Evolutionary conservation across 768 basidiomycete species (phyloP).

Genomic region (Trametes cinnabarina): DNA sequence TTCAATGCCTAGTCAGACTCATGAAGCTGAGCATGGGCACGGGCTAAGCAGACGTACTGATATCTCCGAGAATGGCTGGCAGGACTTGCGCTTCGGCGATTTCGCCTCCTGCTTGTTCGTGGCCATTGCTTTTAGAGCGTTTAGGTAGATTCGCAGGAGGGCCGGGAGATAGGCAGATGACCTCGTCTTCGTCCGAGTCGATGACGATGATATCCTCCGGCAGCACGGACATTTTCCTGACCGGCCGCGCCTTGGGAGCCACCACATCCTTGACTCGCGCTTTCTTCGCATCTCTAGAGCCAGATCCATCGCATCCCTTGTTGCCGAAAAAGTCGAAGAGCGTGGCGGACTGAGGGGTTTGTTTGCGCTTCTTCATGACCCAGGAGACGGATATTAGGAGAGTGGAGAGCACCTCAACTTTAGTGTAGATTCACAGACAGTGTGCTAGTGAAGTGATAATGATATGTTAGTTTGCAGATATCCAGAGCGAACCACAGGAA

Average conservation of each 20-base stretch:
- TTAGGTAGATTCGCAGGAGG: neutral
- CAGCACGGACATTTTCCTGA: neutral
- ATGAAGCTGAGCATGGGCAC: neutral
- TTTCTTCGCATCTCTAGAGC: constrained; percentile 18
- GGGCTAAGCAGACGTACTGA: constrained; percentile 7
- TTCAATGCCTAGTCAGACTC: neutral
- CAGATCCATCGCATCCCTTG: constrained; percentile 1
- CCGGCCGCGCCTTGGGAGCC: neutral
- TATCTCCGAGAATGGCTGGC: neutral
- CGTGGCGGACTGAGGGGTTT: constrained; percentile 26
- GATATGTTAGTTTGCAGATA: too few relatives aligned
- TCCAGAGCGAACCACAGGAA: too few relatives aligned
- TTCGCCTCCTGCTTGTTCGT: neutral
- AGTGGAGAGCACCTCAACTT: too few relatives aligned
- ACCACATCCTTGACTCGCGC: constrained; percentile 1
- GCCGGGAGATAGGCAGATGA: neutral
- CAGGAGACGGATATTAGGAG: too few relatives aligned
- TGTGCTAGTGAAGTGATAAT: too few relatives aligned
- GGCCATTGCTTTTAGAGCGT: neutral
- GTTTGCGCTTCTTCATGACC: constrained; percentile 31
- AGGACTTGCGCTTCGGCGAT: neutral
- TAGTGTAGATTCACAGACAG: too few relatives aligned
- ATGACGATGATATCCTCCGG: constrained; percentile 32
- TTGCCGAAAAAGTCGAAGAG: constrained; percentile 29
- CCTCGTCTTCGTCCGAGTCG: constrained; percentile 31